Evolutionary conservation across 1,139 yeast species (phyloP), one percentile per base, ranked within the genome.

Genomic region (Hemisphaericaspora lyxosophila): DNA sequence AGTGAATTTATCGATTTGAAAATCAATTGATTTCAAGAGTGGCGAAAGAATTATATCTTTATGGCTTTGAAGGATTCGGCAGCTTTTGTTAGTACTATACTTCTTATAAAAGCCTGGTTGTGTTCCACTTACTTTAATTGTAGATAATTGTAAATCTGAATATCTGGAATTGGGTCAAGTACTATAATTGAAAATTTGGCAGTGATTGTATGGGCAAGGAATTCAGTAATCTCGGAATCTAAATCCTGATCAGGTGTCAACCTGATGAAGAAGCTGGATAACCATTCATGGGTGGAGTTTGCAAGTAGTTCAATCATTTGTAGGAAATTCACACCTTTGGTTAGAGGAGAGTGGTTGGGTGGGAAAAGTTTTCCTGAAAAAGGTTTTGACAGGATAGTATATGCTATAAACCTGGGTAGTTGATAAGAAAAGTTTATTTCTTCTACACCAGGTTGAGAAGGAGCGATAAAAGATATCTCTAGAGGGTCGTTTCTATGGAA

Each of bases 231-330:
- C 7, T 38, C 42, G 9, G 8, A 17, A 18, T 40, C 35, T 5
- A 26, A 13, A 4, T n/a, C 5, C 8, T 27, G 14, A 20, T 32
- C 36, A 1, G 20, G 25, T 3, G 26, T 29, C n/a, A 38, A 5
- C 4, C 34, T 26, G 9, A 44, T 27, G 14, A 42, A 16, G 11
- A 33, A 40, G 11, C 33, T 26, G 3, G 42, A 26, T 31, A 44
- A 16, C 47, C 45, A 44, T 13, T 24, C 27, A 17, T 31, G 35
- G 1, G 29, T 32, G 19, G 41, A 22, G 13, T 36, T 29, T 11
- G 40, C 33, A 8, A 22, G 8, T 7, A 40, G 7, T 7, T 37
- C 19, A 7, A 43, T 35, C 46, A 43, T 42, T n/a, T n/a, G n/a
- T n/a, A n/a, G n/a, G n/a, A n/a, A n/a, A n/a, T n/a, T n/a, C n/a